Conservation (phyloP, 768 basidiomycete species). For the Psilocybe cubensis region DNA sequence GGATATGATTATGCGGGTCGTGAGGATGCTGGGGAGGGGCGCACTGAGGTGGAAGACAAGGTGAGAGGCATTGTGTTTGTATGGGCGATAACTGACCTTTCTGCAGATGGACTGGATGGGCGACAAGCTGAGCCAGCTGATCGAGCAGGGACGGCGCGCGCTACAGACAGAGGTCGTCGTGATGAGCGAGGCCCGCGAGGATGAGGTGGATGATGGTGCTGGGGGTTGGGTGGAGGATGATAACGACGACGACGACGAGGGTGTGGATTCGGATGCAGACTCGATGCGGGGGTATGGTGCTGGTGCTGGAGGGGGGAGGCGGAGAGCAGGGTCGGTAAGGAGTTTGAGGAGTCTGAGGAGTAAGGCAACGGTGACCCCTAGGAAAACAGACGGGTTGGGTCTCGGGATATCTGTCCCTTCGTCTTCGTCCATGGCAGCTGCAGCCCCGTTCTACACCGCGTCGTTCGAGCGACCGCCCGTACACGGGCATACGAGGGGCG, state of each 20-base stretch:
- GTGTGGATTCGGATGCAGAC: slow-evolving; percentile 23
- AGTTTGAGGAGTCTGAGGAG: too few species aligned
- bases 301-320: too few species aligned
- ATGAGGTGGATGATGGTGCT: slow-evolving; percentile 76
- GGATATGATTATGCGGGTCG: slow-evolving; percentile 32
- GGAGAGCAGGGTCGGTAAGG: too few species aligned
- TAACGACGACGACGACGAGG: slow-evolving; percentile 19
- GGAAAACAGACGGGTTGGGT: slow-evolving; percentile 22
- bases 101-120: slow-evolving; percentile 86
- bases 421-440: slow-evolving; percentile 17
- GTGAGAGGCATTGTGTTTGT: slow-evolving; percentile 22
- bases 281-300: too few species aligned
- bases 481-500: slow-evolving; percentile 21
- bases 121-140: slow-evolving; percentile 66
- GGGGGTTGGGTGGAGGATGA: slow-evolving; percentile 78
- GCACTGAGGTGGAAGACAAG: slow-evolving; percentile 10
- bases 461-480: slow-evolving; percentile 1
- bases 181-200: slow-evolving; percentile 73
- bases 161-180: slow-evolving; percentile 80
- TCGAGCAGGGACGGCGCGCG: slow-evolving; percentile 80
- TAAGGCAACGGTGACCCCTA: not conserved
- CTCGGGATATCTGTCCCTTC: slow-evolving; percentile 8
- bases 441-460: slow-evolving; percentile 2
- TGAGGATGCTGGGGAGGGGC: slow-evolving; percentile 12
- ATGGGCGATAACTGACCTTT: not conserved